A percentile compares a stretch with the other conserved stretches of the same genome.
phyloP scores from a whole-genome alignment of 1,139 yeast species.

The Yamadazyma triangularis region DNA sequence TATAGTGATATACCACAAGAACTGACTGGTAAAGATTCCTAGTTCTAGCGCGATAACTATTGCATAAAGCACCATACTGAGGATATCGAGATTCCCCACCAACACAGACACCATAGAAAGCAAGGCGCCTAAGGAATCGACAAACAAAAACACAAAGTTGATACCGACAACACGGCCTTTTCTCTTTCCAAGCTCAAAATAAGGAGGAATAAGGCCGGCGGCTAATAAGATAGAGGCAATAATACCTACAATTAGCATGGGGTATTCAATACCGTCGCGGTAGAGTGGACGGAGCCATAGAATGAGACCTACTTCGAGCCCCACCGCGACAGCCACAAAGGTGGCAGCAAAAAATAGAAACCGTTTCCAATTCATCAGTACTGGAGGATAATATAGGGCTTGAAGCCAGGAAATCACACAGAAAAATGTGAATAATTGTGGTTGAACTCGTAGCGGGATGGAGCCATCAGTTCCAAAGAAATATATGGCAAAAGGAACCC shows the following conservation, averaged over 20 bases:
- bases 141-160: constrained; percentile 71
- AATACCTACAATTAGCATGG: constrained; percentile 72
- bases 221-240: constrained; percentile 75
- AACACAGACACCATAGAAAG: constrained; percentile 65
- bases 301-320: constrained; percentile 65
- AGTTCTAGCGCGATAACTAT: constrained; percentile 69
- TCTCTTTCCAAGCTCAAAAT: constrained; percentile 75
- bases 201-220: constrained; percentile 81
- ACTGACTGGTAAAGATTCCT: constrained; percentile 71
- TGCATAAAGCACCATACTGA: constrained; percentile 74
- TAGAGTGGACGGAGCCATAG: constrained; percentile 67
- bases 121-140: constrained; percentile 81
- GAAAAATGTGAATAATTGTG: constrained; percentile 74
- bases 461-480: constrained; percentile 69
- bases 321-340: constrained; percentile 48
- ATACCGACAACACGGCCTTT: constrained; percentile 84
- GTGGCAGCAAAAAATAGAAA: constrained; percentile 30
- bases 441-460: constrained; percentile 78
- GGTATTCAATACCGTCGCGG: constrained; percentile 65
- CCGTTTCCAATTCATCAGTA: constrained; percentile 30
- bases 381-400: constrained; percentile 78
- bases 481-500: constrained; percentile 79
- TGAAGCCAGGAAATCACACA: constrained; percentile 70
- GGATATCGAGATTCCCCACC: constrained; percentile 59
- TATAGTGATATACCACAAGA: constrained; percentile 62